Evolutionary conservation across 768 basidiomycete species (phyloP), one percentile per base, ranked within the genome.

Genomic region (Termitomyces sp.): DNA sequence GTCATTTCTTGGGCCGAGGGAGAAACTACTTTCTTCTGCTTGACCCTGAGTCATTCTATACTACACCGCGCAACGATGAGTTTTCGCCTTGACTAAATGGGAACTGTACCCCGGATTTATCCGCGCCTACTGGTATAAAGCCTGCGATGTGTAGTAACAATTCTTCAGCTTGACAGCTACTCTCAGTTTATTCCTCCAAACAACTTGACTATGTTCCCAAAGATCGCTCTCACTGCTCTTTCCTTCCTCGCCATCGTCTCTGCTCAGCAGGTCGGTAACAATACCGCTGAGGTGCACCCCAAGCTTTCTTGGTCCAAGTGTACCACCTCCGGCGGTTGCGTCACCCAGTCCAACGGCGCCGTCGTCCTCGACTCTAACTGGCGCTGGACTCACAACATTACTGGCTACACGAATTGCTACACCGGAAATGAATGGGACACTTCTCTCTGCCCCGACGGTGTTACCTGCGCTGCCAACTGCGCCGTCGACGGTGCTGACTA

Each of bases 341-440:
- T 66, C 18, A 73, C 70, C 20, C 63, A 67, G 41, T 62, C 65
- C n/a, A 43, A 45, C 27, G 70, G 70, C 7, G 51, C 67, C 32
- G 70, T 84, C 62, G 74, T 76, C 47, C 75, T 84, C 66, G 81
- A 82, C 68, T 62, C 76, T 57, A 82, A 82, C 73, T 83, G 80
- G 80, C 79, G 81, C 57, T 82, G 79, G 79, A 64, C 77, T 33
- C 77, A 80, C 67, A 63, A 64, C 45, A 70, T 68, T 57, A 62
- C 56, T 39, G 64, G 65, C 33, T 68, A 71, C 68, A 71, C 68
- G 53, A 74, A 74, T 67, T 76, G 81, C 64, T 82, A 82, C 73
- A 81, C 77, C 59, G 81, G 82, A 32, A 22, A 47, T 32, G 45
- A 33, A 47, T 47, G 45, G 45, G 45, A 47, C 45, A 22, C 20